These are phyloP conservation scores for Entomortierella chlamydospora DNA, from an alignment of 192 early-diverging fungal genomes.

Conservation along the genomic window DNA sequence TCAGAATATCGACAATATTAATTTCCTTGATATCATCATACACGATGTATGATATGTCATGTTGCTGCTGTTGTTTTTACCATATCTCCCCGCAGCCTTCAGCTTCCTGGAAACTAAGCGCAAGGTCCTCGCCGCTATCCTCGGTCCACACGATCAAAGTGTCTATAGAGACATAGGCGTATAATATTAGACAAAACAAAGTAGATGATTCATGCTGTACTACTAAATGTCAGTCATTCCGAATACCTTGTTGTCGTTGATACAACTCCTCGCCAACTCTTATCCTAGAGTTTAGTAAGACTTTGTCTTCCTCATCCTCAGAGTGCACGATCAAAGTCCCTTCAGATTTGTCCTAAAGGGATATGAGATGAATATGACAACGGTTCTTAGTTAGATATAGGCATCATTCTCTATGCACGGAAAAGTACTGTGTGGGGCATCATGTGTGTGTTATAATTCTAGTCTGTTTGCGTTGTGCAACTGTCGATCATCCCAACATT, in stretches of 20 bases:
- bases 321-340: conserved; percentile 74
- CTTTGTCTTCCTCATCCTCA: conserved; percentile 64
- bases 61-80: conserved; percentile 31
- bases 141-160: conserved; percentile 97
- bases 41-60: neutral
- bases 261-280: conserved; percentile 75
- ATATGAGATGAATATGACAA: neutral
- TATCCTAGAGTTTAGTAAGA: conserved; percentile 82
- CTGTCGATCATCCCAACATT: too few species aligned
- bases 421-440: too few species aligned
- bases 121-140: conserved; percentile 80
- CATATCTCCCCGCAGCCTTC: conserved; percentile 83
- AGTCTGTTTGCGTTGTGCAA: too few species aligned
- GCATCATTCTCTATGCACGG: too few species aligned
- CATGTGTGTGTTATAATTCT: too few species aligned
- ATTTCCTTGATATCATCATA: too few species aligned
- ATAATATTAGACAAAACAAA: neutral
- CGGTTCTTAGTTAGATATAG: neutral
- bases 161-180: conserved; percentile 61
- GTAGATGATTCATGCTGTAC: too few species aligned
- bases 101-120: conserved; percentile 92
- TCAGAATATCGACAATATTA: neutral
- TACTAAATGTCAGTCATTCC: too few species aligned
- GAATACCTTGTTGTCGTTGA: conserved; percentile 86
- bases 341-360: conserved; percentile 59